These are phyloP conservation scores for Poterioochromonas sp. DNA, from an alignment of 352 stramenopile genomes.

Conservation along the genomic window DNA sequence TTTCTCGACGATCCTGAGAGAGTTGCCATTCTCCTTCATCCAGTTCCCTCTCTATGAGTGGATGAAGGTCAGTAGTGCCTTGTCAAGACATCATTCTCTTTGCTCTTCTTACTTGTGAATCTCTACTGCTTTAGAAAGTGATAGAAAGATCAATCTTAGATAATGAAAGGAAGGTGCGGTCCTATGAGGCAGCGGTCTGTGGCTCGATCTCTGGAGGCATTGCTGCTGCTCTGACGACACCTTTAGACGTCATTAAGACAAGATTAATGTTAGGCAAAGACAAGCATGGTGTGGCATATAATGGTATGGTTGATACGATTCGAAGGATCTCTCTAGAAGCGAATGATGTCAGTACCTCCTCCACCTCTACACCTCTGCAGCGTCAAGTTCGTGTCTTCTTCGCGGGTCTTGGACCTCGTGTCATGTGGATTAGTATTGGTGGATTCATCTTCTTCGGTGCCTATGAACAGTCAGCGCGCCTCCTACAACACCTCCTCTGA, in stretches of 20 bases:
- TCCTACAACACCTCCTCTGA: no score
- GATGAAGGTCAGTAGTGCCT: conserved; percentile 65
- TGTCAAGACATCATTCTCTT: background rate
- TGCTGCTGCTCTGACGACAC: conserved; percentile 93
- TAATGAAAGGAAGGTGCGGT: conserved; percentile 33
- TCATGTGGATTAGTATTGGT: conserved; percentile 98
- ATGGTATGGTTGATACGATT: conserved; percentile 74
- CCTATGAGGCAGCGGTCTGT: conserved; percentile 82
- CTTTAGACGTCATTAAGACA: conserved; percentile 97
- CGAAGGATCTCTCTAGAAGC: conserved; percentile 77
- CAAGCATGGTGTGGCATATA: conserved; percentile 73
- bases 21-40: conserved; percentile 98
- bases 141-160: background rate
- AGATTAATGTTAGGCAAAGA: conserved; percentile 82
- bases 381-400: conserved; percentile 77
- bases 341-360: no score
- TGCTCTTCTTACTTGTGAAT: background rate
- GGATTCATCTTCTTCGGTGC: conserved; percentile 99
- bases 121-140: background rate
- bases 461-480: no score
- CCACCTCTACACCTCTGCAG: no score
- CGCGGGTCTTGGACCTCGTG: conserved; percentile 82
- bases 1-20: conserved; percentile 91
- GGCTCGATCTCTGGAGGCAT: conserved; percentile 86
- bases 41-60: conserved; percentile 98